Evolutionary conservation across 169 alveolate species (phyloP).

Genomic region (Plasmodium blacklocki): DNA sequence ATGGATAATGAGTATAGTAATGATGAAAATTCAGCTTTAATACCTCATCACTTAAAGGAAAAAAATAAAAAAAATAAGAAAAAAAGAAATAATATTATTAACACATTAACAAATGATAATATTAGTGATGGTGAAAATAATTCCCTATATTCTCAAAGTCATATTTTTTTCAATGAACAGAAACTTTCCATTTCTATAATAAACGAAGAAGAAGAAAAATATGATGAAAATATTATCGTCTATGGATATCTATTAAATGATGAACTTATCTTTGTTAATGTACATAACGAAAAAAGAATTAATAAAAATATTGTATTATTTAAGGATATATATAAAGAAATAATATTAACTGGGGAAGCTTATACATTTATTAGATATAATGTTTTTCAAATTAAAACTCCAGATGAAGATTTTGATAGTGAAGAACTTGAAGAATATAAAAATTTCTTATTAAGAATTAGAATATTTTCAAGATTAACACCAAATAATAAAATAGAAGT

Average conservation of each 20-base stretch:
- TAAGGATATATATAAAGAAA: constrained; percentile 61
- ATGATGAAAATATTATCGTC: constrained; percentile 39
- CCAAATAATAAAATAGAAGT: constrained; percentile 91
- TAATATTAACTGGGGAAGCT: constrained; percentile 69
- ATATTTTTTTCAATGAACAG: too few species aligned
- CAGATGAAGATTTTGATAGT: constrained; percentile 19
- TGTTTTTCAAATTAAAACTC: constrained; percentile 8
- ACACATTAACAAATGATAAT: background rate
- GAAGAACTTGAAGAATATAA: constrained; percentile 38
- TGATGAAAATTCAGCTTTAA: constrained; percentile 1
- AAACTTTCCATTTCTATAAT: too few species aligned
- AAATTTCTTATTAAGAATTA: constrained; percentile 61
- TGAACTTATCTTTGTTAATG: constrained; percentile 34
- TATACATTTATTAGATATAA: constrained; percentile 22
- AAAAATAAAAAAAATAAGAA: background rate
- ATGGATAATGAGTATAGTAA: background rate
- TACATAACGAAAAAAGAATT: constrained; percentile 53
- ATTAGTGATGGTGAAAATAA: too few species aligned
- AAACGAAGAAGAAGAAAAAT: constrained; percentile 13
- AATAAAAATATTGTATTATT: constrained; percentile 18
- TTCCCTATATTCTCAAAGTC: too few species aligned
- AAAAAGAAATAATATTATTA: background rate
- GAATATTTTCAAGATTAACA: constrained; percentile 87
- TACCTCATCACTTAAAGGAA: background rate
- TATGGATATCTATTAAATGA: constrained; percentile 44